These are phyloP conservation scores for Aspergillus jensenii DNA, from an alignment of 2,329 filamentous ascomycete genomes.

Conservation along the genomic window DNA sequence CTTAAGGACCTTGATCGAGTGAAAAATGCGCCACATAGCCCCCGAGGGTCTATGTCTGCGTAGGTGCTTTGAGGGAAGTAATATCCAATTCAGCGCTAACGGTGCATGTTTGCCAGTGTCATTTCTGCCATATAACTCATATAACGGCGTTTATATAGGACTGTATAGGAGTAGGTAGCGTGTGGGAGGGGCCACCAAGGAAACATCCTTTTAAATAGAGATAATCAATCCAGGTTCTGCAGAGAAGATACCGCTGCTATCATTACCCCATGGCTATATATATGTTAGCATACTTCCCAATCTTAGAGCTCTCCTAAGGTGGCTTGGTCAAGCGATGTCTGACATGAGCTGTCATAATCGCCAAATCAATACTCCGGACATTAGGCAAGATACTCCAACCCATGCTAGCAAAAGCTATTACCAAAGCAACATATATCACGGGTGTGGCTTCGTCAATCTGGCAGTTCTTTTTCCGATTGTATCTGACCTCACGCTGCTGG, in stretches of 20 bases:
- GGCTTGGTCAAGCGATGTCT: not conserved
- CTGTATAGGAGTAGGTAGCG: not conserved
- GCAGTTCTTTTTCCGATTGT: no score
- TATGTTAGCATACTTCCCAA: not conserved
- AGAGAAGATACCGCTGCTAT: not conserved
- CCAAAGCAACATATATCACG: not conserved
- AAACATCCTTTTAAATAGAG: not conserved
- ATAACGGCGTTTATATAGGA: not conserved
- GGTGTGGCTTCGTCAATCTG: no score
- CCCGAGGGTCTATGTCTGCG: not conserved
- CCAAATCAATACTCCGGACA: not conserved
- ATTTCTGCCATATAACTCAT: not conserved
- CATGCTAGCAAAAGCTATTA: not conserved
- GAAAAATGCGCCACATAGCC: conserved; percentile 17
- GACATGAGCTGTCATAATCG: not conserved
- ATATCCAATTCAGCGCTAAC: not conserved
- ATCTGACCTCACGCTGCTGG: not conserved
- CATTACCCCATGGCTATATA: not conserved
- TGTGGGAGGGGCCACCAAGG: not conserved
- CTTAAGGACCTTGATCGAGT: conserved; percentile 20
- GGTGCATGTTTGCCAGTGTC: not conserved
- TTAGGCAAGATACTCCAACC: not conserved
- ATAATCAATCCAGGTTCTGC: not conserved
- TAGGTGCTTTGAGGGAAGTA: not conserved
- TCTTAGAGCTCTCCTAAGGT: not conserved